Conservation (phyloP, 176 grass and related monocot species). For the Thalia dealbata region DNA sequence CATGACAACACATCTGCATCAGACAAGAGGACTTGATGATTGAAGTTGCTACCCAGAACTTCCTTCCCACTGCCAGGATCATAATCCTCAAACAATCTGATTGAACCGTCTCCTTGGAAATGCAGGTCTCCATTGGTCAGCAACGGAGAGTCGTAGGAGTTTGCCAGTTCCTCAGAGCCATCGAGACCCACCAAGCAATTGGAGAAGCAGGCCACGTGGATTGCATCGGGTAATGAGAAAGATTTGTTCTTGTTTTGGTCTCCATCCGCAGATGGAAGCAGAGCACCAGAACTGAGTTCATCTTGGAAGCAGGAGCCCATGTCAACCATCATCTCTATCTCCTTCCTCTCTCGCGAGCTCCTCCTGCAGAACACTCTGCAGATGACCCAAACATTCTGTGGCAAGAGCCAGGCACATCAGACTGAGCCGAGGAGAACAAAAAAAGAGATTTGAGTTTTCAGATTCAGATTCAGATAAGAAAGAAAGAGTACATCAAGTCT, state of each 20-base stretch:
- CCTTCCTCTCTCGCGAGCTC: not conserved
- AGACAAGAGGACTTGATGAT: not conserved
- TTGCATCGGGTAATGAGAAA: not conserved
- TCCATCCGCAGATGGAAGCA: not conserved
- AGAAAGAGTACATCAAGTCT: not conserved
- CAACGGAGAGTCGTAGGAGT: too few species aligned
- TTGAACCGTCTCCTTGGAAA: not conserved
- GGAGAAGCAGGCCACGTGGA: slow-evolving; percentile 19
- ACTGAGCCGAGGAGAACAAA: not conserved
- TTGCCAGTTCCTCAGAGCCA: not conserved
- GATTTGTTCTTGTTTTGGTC: not conserved
- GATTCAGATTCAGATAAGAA: not conserved
- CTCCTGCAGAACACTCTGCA: slow-evolving; percentile 9
- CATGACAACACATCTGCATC: not conserved
- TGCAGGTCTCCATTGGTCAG: not conserved
- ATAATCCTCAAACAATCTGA: not conserved
- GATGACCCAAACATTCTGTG: slow-evolving; percentile 17
- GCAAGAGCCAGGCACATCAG: not conserved
- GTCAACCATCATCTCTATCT: not conserved
- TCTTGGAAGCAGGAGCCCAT: not conserved
- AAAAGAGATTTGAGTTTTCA: too few species aligned
- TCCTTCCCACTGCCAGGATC: not conserved
- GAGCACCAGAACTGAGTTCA: not conserved
- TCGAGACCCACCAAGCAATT: not conserved
- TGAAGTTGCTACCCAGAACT: not conserved